A percentile compares a stretch with the other conserved stretches of the same genome.
phyloP scores from a whole-genome alignment of 768 basidiomycete genomes.

The Leucosporidium creatinivorum region DNA sequence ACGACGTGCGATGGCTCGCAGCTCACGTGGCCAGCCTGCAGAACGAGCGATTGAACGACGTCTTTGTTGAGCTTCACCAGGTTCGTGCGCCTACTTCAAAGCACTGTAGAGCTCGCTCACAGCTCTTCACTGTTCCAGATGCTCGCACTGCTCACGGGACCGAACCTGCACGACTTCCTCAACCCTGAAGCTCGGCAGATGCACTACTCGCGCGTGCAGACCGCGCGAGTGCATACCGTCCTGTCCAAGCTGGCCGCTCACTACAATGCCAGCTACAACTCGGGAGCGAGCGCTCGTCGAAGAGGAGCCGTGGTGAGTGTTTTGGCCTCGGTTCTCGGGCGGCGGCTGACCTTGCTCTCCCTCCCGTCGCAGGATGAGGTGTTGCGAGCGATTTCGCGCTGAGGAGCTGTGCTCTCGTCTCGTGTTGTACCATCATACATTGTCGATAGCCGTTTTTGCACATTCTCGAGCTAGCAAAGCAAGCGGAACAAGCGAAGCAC shows the following conservation, averaged over 20 bases:
- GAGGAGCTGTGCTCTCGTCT: not conserved
- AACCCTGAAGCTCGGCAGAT: conserved; percentile 34
- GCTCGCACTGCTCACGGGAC: conserved; percentile 26
- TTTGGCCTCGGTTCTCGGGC: not conserved
- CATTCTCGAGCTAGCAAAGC: too few species aligned
- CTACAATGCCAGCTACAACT: conserved; percentile 27
- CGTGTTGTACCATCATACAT: not conserved
- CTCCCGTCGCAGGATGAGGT: conserved; percentile 12
- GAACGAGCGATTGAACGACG: conserved; percentile 25
- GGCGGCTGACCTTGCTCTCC: not conserved
- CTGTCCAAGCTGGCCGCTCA: conserved; percentile 39
- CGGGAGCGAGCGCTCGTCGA: conserved; percentile 34
- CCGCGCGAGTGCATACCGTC: conserved; percentile 38
- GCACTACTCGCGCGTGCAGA: conserved; percentile 40
- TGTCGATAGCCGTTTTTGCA: not conserved
- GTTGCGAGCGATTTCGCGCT: conserved; percentile 7
- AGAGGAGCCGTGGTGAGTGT: conserved; percentile 25
- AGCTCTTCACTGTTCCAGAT: conserved; percentile 15
- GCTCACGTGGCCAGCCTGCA: conserved; percentile 20
- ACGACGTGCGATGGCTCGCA: conserved; percentile 34
- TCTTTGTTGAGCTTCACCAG: conserved; percentile 36
- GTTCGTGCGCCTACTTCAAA: too few species aligned
- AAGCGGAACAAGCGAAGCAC: not conserved
- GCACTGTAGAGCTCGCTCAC: too few species aligned
- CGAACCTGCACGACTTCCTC: conserved; percentile 28